A percentile compares a stretch with the other conserved stretches of the same genome.
Conservation (phyloP, 768 basidiomycete species). For the Pulveroboletus sp. region DNA sequence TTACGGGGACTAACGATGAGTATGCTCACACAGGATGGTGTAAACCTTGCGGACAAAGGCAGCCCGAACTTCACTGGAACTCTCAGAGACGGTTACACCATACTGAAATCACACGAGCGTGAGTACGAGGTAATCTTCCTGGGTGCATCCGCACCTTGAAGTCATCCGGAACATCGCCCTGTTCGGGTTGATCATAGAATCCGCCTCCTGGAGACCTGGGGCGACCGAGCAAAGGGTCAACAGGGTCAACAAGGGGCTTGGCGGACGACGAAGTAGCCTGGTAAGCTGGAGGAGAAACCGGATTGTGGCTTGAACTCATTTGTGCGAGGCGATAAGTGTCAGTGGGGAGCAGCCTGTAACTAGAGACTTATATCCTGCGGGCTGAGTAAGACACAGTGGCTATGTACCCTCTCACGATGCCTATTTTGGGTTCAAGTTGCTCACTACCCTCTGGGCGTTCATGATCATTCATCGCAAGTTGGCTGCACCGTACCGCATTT, state of each 20-base stretch:
- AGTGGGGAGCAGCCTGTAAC: constrained; percentile 10
- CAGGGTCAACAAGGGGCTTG: constrained; percentile 31
- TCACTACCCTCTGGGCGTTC: constrained; percentile 4
- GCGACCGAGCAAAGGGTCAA: constrained; percentile 55
- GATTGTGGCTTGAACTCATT: constrained; percentile 56
- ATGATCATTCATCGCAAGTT: too few species aligned
- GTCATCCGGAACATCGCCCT: constrained; percentile 82
- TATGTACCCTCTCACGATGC: constrained; percentile 7
- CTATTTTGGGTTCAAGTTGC: constrained; percentile 7
- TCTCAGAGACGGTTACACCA: constrained; percentile 75
- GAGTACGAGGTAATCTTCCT: not conserved
- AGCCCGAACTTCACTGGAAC: constrained; percentile 70
- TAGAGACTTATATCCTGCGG: constrained; percentile 12
- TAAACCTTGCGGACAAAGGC: constrained; percentile 92
- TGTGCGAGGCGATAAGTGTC: constrained; percentile 27
- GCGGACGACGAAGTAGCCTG: constrained; percentile 38
- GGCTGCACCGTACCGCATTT: too few species aligned
- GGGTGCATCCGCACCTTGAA: constrained; percentile 66
- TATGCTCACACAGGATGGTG: constrained; percentile 73
- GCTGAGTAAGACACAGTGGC: constrained; percentile 29
- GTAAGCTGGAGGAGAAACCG: constrained; percentile 61
- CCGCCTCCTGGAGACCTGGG: constrained; percentile 45
- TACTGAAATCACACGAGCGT: constrained; percentile 45
- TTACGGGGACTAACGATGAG: not conserved
- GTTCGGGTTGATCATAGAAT: constrained; percentile 70